Base-by-base conservation (phyloP, 140 eudicot genomes). In the Cichorium intybus region DNA sequence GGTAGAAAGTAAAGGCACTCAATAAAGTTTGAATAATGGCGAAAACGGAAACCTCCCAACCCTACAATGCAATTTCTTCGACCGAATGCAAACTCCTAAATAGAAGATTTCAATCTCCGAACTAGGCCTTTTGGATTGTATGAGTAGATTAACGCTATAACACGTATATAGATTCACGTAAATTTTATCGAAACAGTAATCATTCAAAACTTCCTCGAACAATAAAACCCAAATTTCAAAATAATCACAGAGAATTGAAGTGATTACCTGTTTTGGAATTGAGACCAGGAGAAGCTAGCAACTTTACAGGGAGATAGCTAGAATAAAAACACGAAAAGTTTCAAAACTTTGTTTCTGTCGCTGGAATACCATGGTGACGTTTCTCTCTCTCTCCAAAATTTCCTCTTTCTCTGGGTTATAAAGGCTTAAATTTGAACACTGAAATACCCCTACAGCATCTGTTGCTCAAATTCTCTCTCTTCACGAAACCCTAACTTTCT, bases 401-500 rank as follows among this genome's bases (percentile, higher is more conserved):
- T 45, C 35, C 43, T 15, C 26, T 62, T 23, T 45, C 17, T 10
- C 6, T 17, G 17, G 17, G 6, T 17, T 45, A 7, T 10, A n/a
- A 43, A 24, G 49, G 43, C 16, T 26, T 26, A 24, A 54, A 23
- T 68, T 34, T 55, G 64, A 54, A 41, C 15, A 63, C 8, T 56
- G 54, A 45, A 14, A 39, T 4, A 39, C 15, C 37, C 15, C 9
- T 56, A 56, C 62, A 56, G 24, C 43, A 56, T 56, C 63, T 57
- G 24, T 16, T 57, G 46, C 4, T 31, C 64, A 22, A 37, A 52
- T 59, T 70, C 41, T 61, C 39, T 52, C 24, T 72, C 34, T 24
- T 55, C 21, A 39, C 62, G 68, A 48, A 43, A 45, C 68, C 60
- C 75, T 69, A 77, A 71, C 75, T 67, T 55, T 69, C 66, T 37